Conservation (phyloP, 1,284 basidiomycete genomes). For the Sporisorium sorghi region DNA sequence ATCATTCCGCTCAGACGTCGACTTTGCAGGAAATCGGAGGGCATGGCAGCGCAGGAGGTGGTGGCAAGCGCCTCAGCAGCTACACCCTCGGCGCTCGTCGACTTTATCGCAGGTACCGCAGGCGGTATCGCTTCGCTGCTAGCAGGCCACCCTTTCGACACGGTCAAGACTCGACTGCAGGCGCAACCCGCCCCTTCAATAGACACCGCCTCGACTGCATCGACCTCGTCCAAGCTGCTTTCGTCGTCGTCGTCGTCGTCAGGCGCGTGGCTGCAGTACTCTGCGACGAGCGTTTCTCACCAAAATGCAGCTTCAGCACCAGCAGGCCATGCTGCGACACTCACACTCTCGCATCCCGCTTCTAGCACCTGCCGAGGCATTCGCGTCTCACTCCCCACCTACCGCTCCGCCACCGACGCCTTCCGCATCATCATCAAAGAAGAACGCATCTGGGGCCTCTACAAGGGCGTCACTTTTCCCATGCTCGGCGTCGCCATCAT, state of each 20-base stretch:
- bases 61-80: not conserved
- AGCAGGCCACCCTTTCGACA: conserved; percentile 65
- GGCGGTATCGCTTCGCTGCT: conserved; percentile 58
- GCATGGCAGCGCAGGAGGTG: conserved; percentile 1
- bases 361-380: not conserved
- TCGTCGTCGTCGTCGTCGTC: conserved; percentile 2
- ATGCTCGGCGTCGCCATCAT: conserved; percentile 65
- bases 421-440: conserved; percentile 58
- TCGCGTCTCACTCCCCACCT: conserved; percentile 24
- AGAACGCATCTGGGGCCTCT: conserved; percentile 58
- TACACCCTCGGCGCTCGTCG: conserved; percentile 56
- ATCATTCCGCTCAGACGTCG: not conserved
- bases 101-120: conserved; percentile 64
- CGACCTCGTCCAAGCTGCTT: not conserved
- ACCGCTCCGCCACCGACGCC: conserved; percentile 56
- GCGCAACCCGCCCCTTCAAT: conserved; percentile 30
- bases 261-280: conserved; percentile 8
- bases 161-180: conserved; percentile 65
- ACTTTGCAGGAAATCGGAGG: not conserved
- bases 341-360: conserved; percentile 6
- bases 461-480: conserved; percentile 62
- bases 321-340: conserved; percentile 8
- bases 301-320: conserved; percentile 14
- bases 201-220: not conserved
- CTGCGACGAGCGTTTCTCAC: not conserved